A percentile compares a stretch with the other conserved stretches of the same genome.
Conservation (phyloP, 208 protist genomes). For the Leishmania tarentolae region DNA sequence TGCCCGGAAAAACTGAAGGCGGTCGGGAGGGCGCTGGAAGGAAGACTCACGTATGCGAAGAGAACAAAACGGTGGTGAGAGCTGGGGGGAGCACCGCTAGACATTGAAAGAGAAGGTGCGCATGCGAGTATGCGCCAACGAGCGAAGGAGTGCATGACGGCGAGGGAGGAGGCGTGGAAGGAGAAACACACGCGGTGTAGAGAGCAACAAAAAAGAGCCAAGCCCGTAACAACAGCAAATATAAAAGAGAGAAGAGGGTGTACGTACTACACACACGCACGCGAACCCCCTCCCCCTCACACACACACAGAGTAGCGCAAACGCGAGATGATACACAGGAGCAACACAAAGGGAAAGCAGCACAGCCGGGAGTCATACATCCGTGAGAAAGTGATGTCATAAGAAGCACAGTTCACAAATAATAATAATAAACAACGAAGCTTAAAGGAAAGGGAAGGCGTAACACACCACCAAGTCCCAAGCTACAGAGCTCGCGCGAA, state of each 20-base stretch:
- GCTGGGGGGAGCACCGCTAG: neutral
- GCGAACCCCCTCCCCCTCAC: neutral
- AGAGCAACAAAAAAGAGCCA: neutral
- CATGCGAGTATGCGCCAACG: neutral
- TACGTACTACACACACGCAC: neutral
- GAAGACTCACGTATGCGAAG: neutral
- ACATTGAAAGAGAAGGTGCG: neutral
- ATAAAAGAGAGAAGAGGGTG: neutral
- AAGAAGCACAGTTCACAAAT: neutral
- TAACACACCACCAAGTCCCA: neutral
- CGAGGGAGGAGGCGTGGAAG: neutral
- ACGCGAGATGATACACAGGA: neutral
- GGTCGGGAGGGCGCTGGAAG: neutral
- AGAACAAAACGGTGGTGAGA: neutral
- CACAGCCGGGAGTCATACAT: neutral
- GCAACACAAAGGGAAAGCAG: neutral
- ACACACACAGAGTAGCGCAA: neutral
- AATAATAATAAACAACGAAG: neutral
- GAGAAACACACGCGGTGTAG: neutral
- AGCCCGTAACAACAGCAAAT: neutral
- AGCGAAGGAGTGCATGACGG: neutral
- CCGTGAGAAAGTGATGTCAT: neutral
- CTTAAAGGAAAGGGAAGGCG: too few species aligned
- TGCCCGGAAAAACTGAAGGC: neutral
- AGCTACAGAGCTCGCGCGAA: neutral